Percentiles rank a stretch among this genome's conserved stretches.
Conservation (phyloP, 1,284 basidiomycete species). For the Papiliotrema terrestris region DNA sequence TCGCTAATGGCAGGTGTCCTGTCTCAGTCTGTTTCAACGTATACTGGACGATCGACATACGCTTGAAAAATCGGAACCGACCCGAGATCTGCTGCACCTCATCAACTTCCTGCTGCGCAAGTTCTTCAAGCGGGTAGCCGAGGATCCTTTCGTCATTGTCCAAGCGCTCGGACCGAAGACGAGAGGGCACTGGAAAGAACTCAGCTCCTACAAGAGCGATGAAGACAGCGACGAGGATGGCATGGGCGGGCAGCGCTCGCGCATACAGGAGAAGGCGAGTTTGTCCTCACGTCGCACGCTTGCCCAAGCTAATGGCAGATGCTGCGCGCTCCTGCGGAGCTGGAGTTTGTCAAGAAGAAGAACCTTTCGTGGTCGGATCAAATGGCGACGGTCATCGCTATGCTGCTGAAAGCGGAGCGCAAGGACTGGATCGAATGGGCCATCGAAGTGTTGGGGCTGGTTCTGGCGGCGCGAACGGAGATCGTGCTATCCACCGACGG, state of each 20-base stretch:
- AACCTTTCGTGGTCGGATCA: slow-evolving; percentile 74
- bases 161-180: slow-evolving; percentile 90
- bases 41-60: slow-evolving; percentile 73
- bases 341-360: slow-evolving; percentile 79
- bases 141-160: slow-evolving; percentile 76
- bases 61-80: slow-evolving; percentile 69
- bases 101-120: slow-evolving; percentile 80
- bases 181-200: slow-evolving; percentile 76
- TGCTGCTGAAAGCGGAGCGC: slow-evolving; percentile 65
- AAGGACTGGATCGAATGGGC: slow-evolving; percentile 70
- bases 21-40: slow-evolving; percentile 73
- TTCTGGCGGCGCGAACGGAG: slow-evolving; percentile 63
- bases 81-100: slow-evolving; percentile 75
- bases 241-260: slow-evolving; percentile 49
- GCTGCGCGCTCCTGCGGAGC: slow-evolving; percentile 59
- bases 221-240: slow-evolving; percentile 39
- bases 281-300: background rate
- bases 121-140: slow-evolving; percentile 82
- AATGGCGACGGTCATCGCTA: slow-evolving; percentile 75
- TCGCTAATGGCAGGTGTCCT: slow-evolving; percentile 63
- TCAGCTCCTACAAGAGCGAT: slow-evolving; percentile 70
- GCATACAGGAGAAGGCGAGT: slow-evolving; percentile 47
- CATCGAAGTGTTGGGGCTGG: slow-evolving; percentile 67
- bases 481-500: slow-evolving; percentile 70
- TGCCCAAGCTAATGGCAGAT: slow-evolving; percentile 12